Evolutionary conservation across 352 stramenopile species (phyloP).

Genomic region (Globisporangium radiosum): DNA sequence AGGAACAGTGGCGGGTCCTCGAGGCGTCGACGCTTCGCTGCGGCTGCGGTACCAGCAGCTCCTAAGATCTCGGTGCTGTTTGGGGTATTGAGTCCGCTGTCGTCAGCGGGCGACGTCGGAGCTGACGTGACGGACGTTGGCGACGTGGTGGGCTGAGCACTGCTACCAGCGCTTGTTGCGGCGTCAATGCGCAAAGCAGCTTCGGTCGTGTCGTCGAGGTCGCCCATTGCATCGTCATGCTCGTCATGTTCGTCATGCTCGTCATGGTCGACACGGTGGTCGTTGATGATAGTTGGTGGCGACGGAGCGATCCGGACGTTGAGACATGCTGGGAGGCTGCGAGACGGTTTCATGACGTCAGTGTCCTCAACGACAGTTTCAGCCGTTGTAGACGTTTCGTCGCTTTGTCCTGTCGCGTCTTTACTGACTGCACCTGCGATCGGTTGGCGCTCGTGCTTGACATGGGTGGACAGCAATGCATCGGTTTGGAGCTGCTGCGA

Average conservation of each 20-base stretch:
- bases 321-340: constrained; percentile 1
- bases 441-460: not conserved
- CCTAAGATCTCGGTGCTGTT: constrained; percentile 16
- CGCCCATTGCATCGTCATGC: not conserved
- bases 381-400: not conserved
- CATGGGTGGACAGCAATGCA: not conserved
- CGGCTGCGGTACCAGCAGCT: not conserved
- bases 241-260: not conserved
- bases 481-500: not conserved
- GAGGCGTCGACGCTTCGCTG: constrained; percentile 26
- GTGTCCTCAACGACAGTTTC: not conserved
- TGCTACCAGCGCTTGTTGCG: constrained; percentile 5
- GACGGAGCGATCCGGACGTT: constrained; percentile 8
- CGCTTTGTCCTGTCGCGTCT: no score
- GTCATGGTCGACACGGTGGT: not conserved
- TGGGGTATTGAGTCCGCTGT: constrained; percentile 23
- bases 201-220: constrained; percentile 2
- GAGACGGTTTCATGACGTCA: not conserved
- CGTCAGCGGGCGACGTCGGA: constrained; percentile 26
- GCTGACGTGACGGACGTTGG: constrained; percentile 25
- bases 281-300: not conserved
- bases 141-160: constrained; percentile 12
- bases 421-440: not conserved
- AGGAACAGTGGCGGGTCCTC: constrained; percentile 73
- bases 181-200: constrained; percentile 32